Percentiles rank a stretch among this genome's conserved stretches.
These are phyloP conservation scores for Pyricularia pennisetigena DNA, from an alignment of 2,329 filamentous ascomycete species.

Conservation along the genomic window DNA sequence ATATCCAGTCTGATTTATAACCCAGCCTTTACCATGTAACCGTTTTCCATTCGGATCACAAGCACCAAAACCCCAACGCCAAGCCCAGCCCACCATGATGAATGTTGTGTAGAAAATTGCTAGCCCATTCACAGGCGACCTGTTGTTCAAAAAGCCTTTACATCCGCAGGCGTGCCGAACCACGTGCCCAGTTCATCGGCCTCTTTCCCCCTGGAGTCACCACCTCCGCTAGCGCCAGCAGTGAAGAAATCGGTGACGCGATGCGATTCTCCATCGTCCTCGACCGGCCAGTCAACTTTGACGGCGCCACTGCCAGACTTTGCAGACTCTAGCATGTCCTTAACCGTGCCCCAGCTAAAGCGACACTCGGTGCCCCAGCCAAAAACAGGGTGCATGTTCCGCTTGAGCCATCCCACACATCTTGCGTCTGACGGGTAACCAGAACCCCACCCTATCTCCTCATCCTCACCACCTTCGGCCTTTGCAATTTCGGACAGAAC, in stretches of 20 bases:
- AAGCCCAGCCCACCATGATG: not conserved
- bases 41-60: not conserved
- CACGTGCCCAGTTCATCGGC: constrained; percentile 64
- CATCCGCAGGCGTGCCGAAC: constrained; percentile 66
- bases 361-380: constrained; percentile 90
- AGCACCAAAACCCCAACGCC: not conserved
- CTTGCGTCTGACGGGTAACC: constrained; percentile 85
- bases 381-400: constrained; percentile 86
- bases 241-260: constrained; percentile 70
- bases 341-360: constrained; percentile 93
- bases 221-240: constrained; percentile 13
- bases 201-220: constrained; percentile 25
- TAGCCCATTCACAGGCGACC: not conserved
- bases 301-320: constrained; percentile 44
- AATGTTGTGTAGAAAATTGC: not conserved
- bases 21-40: not conserved
- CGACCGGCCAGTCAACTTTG: constrained; percentile 74
- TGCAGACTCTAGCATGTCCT: constrained; percentile 82
- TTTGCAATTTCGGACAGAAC: constrained; percentile 17
- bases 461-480: constrained; percentile 18
- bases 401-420: constrained; percentile 71
- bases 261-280: constrained; percentile 58
- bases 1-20: not conserved
- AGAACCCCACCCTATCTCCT: constrained; percentile 62
- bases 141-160: constrained; percentile 55